Base-by-base conservation (phyloP, 805 yeast species). In the Wickerhamiella slavikovae region DNA sequence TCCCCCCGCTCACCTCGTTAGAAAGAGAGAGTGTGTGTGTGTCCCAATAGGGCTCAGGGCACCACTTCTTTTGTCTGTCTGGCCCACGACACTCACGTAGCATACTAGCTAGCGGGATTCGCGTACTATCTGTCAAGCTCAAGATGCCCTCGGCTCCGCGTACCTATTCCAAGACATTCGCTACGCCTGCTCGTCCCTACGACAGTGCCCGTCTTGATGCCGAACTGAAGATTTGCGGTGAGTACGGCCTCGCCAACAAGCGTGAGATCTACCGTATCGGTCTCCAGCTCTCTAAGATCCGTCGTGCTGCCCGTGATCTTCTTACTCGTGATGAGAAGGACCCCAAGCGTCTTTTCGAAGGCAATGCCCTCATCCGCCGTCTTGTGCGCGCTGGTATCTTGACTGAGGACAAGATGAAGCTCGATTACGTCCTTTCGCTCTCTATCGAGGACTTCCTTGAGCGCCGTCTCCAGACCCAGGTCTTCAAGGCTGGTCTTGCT, bases 281-380 rank as follows among this genome's bases (percentile, higher is more conserved):
- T 63, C 79, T 77, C 74, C 96, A 89, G 70, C 78, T 89, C 58
- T 89, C 98, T 44, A 89, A 89, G 75, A 85, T 89, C 61, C 83
- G 98, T 71, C 82, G 98, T 71, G 98, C 98, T 63, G 98, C 98
- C 59, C 93, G 98, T 77, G 96, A 89, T 58, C 71, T 89, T 56
- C 75, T 89, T 66, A 89, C 98, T 71, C 82, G 94, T 71, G 98
- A 89, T 57, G 98, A 89, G 72, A 89, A 89, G 75, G 98, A 89
- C 67, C 95, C 93, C 75, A 89, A 83, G 80, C 82, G 98, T 71
- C 76, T 89, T 58, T 89, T 89, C 72, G 98, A 89, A 69, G 98
- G 98, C 78, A 89, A 89, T 62, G 98, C 98, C 59, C 80, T 89
- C 62, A 89, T 89, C 67, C 83, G 98, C 75, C 82, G 96, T 74